Conservation (phyloP, 345 rosid species). For the Melaleuca quinquenervia region DNA sequence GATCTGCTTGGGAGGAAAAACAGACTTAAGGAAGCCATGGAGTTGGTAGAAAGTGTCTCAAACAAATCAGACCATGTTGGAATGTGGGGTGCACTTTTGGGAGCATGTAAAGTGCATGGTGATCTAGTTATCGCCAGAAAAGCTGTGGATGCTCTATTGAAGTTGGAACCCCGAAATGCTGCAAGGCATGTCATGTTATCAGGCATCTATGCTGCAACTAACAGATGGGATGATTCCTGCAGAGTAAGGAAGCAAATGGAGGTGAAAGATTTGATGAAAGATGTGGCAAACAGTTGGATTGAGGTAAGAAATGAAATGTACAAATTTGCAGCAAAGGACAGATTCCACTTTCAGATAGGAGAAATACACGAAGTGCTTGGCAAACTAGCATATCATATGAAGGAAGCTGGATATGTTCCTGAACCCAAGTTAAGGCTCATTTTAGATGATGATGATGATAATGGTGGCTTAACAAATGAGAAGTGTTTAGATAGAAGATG, state of each 20-base stretch:
- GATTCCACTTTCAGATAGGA: slow-evolving; percentile 12
- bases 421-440: not conserved
- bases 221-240: slow-evolving; percentile 30
- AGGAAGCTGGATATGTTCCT: slow-evolving; percentile 15
- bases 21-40: slow-evolving; percentile 24
- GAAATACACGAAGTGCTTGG: slow-evolving; percentile 8
- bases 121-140: slow-evolving; percentile 17
- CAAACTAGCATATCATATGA: slow-evolving; percentile 16
- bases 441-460: not conserved
- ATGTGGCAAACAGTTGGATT: slow-evolving; percentile 31
- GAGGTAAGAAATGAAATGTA: slow-evolving; percentile 28
- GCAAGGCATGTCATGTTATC: slow-evolving; percentile 38
- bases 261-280: slow-evolving; percentile 24
- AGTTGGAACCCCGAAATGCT: slow-evolving; percentile 27
- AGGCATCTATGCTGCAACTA: slow-evolving; percentile 24
- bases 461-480: not conserved
- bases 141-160: slow-evolving; percentile 27
- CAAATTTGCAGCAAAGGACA: slow-evolving; percentile 25
- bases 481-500: not conserved
- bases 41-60: slow-evolving; percentile 17
- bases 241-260: slow-evolving; percentile 19
- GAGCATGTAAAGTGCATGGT: slow-evolving; percentile 27
- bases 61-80: slow-evolving; percentile 11
- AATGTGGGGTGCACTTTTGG: slow-evolving; percentile 42
- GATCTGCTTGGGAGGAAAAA: slow-evolving; percentile 39